Evolutionary conservation across 2,329 filamentous ascomycete species (phyloP).

Genomic region (Thyridium curvatum): DNA sequence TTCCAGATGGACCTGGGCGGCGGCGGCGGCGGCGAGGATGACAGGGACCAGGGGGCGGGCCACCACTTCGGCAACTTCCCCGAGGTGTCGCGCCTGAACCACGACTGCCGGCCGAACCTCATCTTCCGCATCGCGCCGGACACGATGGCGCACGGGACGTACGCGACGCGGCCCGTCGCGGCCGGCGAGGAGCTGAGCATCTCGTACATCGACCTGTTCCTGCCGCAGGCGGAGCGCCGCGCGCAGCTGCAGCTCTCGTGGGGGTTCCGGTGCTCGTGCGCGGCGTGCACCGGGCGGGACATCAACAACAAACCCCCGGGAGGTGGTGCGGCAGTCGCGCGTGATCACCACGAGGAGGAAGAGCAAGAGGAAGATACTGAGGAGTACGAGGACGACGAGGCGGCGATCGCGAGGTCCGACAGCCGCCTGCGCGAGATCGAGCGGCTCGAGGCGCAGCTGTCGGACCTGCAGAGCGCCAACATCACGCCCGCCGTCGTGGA

Average conservation of each 20-base stretch:
- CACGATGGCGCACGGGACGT: slow-evolving; percentile 19
- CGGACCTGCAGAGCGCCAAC: slow-evolving; percentile 8
- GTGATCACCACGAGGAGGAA: no score
- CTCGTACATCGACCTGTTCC: slow-evolving; percentile 24
- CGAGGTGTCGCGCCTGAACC: slow-evolving; percentile 27
- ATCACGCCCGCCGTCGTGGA: slow-evolving; percentile 20
- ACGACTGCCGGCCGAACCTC: slow-evolving; percentile 33
- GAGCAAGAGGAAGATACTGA: no score
- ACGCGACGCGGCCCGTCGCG: slow-evolving; percentile 27
- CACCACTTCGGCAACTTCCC: slow-evolving; percentile 26
- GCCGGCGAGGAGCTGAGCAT: slow-evolving; percentile 29
- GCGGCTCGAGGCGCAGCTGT: slow-evolving; percentile 17
- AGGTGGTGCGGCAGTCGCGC: no score
- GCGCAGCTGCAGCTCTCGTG: slow-evolving; percentile 19
- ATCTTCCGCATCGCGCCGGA: slow-evolving; percentile 31
- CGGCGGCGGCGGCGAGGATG: slow-evolving; percentile 20
- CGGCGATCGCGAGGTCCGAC: slow-evolving; percentile 20
- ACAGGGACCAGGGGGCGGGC: no score
- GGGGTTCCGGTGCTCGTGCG: slow-evolving; percentile 29
- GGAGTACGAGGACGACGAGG: no score
- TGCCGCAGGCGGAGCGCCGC: slow-evolving; percentile 18
- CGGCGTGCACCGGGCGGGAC: slow-evolving; percentile 15
- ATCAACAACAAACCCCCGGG: no score
- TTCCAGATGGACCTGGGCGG: slow-evolving; percentile 21
- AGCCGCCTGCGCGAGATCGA: slow-evolving; percentile 19